A percentile compares a stretch with the other conserved stretches of the same genome.
These are phyloP conservation scores for Elongisporangium undulatum DNA, from an alignment of 352 stramenopile genomes.

Conservation along the genomic window DNA sequence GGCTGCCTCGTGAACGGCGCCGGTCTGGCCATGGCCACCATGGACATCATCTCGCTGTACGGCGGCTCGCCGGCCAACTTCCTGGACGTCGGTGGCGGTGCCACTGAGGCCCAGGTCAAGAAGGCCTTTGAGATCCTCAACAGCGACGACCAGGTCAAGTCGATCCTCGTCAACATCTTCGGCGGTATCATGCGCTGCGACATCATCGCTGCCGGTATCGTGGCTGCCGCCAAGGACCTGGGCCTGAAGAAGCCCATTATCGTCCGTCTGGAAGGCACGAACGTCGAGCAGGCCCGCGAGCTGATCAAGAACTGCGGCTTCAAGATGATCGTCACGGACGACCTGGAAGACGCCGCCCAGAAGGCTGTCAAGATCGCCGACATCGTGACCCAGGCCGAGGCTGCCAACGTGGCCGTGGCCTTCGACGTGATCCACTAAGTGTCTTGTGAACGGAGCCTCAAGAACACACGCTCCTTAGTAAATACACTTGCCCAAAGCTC, in stretches of 20 bases:
- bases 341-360: conserved; percentile 94
- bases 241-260: conserved; percentile 97
- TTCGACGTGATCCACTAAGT: conserved; percentile 50
- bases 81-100: conserved; percentile 96
- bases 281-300: conserved; percentile 93
- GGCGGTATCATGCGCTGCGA: conserved; percentile 99
- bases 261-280: conserved; percentile 97
- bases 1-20: conserved; percentile 99
- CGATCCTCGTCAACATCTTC: conserved; percentile 99
- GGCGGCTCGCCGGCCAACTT: conserved; percentile 98
- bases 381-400: conserved; percentile 70
- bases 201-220: conserved; percentile 95
- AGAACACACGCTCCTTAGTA: conserved; percentile 19
- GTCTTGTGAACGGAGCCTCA: conserved; percentile 10
- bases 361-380: conserved; percentile 93
- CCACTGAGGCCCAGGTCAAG: conserved; percentile 89
- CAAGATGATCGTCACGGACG: conserved; percentile 92
- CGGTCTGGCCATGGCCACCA: conserved; percentile 98
- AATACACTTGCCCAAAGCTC: conserved; percentile 16
- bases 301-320: conserved; percentile 93
- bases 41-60: conserved; percentile 99
- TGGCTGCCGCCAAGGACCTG: conserved; percentile 95
- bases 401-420: conserved; percentile 67
- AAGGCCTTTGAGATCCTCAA: conserved; percentile 87
- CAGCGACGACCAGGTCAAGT: conserved; percentile 94